phyloP scores from a whole-genome alignment of 805 yeast species.

The Ogataea polymorpha region DNA sequence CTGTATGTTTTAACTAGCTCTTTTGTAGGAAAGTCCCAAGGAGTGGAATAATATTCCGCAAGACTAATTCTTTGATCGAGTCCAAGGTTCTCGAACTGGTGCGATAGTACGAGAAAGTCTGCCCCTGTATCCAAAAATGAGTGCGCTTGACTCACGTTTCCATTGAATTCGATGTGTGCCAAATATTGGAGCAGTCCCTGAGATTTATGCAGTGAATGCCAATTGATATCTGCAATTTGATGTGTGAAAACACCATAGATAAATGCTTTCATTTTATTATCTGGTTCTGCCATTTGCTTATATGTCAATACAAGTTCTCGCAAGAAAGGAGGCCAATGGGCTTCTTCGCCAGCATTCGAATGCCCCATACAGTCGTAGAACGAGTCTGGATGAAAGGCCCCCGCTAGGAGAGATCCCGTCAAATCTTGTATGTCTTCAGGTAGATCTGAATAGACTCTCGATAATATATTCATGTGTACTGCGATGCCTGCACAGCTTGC shows the following conservation, averaged over 20 bases:
- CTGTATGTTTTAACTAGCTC: constrained; percentile 42
- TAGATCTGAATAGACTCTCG: constrained; percentile 30
- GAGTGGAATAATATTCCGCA: constrained; percentile 24
- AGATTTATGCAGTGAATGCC: constrained; percentile 59
- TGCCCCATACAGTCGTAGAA: constrained; percentile 57
- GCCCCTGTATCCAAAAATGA: constrained; percentile 59
- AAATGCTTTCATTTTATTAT: constrained; percentile 45
- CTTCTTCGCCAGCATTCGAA: constrained; percentile 53
- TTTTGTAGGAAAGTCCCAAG: constrained; percentile 43
- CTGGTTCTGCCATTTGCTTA: constrained; percentile 1
- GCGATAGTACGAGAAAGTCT: constrained; percentile 49
- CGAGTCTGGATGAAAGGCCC: constrained; percentile 69
- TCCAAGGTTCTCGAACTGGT: constrained; percentile 32
- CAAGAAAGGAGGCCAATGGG: constrained; percentile 72
- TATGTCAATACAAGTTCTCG: constrained; percentile 44
- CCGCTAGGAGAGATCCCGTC: constrained; percentile 44
- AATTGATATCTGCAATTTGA: constrained; percentile 61
- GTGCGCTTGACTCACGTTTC: constrained; percentile 49
- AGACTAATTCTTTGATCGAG: constrained; percentile 4
- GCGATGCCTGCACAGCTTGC: constrained; percentile 27
- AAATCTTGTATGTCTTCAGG: constrained; percentile 33
- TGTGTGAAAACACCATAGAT: constrained; percentile 58
- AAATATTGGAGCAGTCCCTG: constrained; percentile 55
- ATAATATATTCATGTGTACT: constrained; percentile 37
- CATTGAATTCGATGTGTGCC: constrained; percentile 52